Evolutionary conservation across 176 grass and related monocot genomes (phyloP).

Genomic region (Lolium perenne): DNA sequence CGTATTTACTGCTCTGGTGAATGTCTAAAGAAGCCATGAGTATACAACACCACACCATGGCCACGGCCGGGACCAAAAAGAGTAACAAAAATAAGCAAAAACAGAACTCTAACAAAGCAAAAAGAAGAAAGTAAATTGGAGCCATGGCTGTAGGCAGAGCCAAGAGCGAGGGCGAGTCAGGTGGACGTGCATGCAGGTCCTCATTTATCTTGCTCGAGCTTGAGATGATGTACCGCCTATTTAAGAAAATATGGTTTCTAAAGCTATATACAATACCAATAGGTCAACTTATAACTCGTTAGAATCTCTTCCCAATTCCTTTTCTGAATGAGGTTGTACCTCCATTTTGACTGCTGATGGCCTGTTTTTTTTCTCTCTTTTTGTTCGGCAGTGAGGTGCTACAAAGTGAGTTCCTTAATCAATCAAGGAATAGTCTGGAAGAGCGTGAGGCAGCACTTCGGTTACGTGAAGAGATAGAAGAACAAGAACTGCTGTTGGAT

Average conservation of each 20-base stretch:
- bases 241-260: background rate
- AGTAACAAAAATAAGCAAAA: too few relatives aligned
- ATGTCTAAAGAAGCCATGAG: too few relatives aligned
- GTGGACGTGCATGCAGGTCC: too few relatives aligned
- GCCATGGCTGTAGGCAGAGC: too few relatives aligned
- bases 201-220: slow-evolving; percentile 19
- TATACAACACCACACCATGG: too few relatives aligned
- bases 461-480: slow-evolving; percentile 89
- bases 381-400: slow-evolving; percentile 70
- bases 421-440: slow-evolving; percentile 69
- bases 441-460: slow-evolving; percentile 77
- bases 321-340: slow-evolving; percentile 3
- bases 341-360: slow-evolving; percentile 22
- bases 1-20: too few relatives aligned
- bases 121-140: too few relatives aligned
- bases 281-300: background rate
- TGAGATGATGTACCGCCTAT: background rate
- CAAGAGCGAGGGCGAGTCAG: too few relatives aligned
- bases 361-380: background rate
- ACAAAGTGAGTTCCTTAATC: slow-evolving; percentile 92
- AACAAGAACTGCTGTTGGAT: slow-evolving; percentile 82
- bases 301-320: background rate
- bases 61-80: too few relatives aligned
- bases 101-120: too few relatives aligned
- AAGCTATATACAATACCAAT: background rate